These are phyloP conservation scores for Chaetomidium leptoderma DNA, from an alignment of 495 filamentous ascomycete species.

Conservation along the genomic window DNA sequence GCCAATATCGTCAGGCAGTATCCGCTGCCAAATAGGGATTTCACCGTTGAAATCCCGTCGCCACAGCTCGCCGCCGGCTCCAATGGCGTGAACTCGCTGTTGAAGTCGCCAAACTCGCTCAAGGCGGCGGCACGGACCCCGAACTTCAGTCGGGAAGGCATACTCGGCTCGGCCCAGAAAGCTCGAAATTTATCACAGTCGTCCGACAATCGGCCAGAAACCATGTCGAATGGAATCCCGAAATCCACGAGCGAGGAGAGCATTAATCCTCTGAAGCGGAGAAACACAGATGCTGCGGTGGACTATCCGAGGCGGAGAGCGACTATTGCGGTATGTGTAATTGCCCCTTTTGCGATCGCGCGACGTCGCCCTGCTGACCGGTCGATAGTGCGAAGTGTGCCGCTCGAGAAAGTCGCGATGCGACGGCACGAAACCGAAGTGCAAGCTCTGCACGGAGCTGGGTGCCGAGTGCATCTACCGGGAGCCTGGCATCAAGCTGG, in stretches of 20 bases:
- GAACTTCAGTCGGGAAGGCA: constrained; percentile 54
- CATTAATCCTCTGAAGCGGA: constrained; percentile 56
- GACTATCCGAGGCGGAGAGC: constrained; percentile 67
- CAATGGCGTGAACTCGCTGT: constrained; percentile 42
- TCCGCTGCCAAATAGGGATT: constrained; percentile 44
- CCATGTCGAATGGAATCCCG: constrained; percentile 40
- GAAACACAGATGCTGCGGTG: constrained; percentile 59
- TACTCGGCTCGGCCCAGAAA: constrained; percentile 55
- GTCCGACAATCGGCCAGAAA: constrained; percentile 41
- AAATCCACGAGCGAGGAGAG: constrained; percentile 49
- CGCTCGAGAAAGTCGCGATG: constrained; percentile 78
- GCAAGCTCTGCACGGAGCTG: constrained; percentile 75
- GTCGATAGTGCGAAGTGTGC: constrained; percentile 71
- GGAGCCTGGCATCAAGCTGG: constrained; percentile 81
- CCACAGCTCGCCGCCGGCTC: constrained; percentile 37
- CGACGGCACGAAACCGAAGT: constrained; percentile 78
- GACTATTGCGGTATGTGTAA: constrained; percentile 63
- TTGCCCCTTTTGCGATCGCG: neutral
- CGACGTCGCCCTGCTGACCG: constrained; percentile 25
- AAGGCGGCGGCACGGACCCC: constrained; percentile 42
- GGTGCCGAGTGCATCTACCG: constrained; percentile 79
- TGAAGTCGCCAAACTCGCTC: constrained; percentile 50
- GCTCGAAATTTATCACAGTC: constrained; percentile 52
- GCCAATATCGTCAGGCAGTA: constrained; percentile 40
- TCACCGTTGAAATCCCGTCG: constrained; percentile 47